Evolutionary conservation across 1,139 yeast genomes (phyloP).

Genomic region (Kodamaea arcana): DNA sequence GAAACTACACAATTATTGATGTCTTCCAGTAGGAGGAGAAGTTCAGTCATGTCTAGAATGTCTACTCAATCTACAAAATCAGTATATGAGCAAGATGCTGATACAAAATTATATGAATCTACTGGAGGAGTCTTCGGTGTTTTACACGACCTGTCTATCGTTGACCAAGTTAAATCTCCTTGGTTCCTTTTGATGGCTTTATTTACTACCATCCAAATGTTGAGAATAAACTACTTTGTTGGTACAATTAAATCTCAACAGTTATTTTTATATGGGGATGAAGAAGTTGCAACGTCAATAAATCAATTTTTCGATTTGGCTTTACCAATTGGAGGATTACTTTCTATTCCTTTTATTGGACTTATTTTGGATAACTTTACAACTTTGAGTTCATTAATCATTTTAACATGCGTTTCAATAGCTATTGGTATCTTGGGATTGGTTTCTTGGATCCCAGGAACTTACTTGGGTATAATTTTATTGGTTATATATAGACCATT

Average conservation of each 20-base stretch:
- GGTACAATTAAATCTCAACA: constrained; percentile 85
- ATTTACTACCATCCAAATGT: constrained; percentile 83
- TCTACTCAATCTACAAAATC: constrained; percentile 46
- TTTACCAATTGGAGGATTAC: constrained; percentile 80
- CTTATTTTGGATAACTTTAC: constrained; percentile 70
- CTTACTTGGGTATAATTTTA: constrained; percentile 60
- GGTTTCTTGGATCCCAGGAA: constrained; percentile 46
- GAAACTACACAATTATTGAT: constrained; percentile 42
- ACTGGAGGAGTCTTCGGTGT: constrained; percentile 84
- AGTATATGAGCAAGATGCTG: constrained; percentile 62
- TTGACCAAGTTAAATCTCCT: constrained; percentile 62
- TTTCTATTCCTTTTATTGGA: constrained; percentile 85
- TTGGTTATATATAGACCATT: constrained; percentile 88
- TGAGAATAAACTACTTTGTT: constrained; percentile 85
- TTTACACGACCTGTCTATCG: constrained; percentile 62
- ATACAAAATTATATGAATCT: constrained; percentile 47
- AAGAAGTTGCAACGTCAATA: constrained; percentile 50
- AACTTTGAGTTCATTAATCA: constrained; percentile 53
- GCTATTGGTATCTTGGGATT: constrained; percentile 67
- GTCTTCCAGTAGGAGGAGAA: constrained; percentile 30
- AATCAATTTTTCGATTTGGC: constrained; percentile 81
- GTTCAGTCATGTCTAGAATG: constrained; percentile 32
- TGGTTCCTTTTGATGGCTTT: constrained; percentile 78
- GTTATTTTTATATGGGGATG: constrained; percentile 56
- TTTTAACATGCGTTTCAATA: constrained; percentile 53